Base-by-base conservation (phyloP, 768 basidiomycete genomes). In the Plicaturopsis crispa region DNA sequence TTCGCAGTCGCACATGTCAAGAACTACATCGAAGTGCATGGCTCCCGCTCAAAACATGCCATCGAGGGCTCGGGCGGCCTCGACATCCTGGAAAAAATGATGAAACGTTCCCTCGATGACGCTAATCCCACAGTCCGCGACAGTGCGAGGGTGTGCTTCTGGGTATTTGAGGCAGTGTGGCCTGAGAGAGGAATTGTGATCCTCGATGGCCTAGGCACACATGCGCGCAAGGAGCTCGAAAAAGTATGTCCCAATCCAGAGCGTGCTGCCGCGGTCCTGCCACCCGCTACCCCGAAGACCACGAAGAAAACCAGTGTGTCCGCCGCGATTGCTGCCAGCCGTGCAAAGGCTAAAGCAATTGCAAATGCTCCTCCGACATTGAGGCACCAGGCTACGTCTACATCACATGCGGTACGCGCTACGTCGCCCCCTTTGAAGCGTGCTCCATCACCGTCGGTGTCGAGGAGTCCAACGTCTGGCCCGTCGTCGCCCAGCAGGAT, bases 251-350 rank as follows among this genome's bases (percentile, higher is more conserved):
- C 90, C 1, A 66, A 75, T 49, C 73, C 75, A 4, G 63, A 66
- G 28, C 54, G 39, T 8, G 62, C 61, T 10, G 46, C 53, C 18
- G 52, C 51, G 24, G 48, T 67, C 1, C 53, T 67, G 18, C 62
- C 70, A 21, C 68, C 72, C 3, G 57, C 67, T 3, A 73, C 74
- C 6, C 75, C 82, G 12, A 75, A 74, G 36, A 61, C 56, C 38
- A 57, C 58, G 38, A 91, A 90, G 63, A 91, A 91, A 59, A 76
- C 75, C 32, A 88, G 86, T 41, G 67, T 92, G 39, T 82, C 86
- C 28, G 86, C 90, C 6, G 78, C 87, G 17, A 86, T 93, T 49
- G 91, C 91, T 28, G 89, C 91, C 16, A 92, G 85, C 54, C 74
- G 90, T 17, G 87, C 84, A 12, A 93, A 88, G 54, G 86, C 87